A percentile compares a stretch with the other conserved stretches of the same genome.
Conservation (phyloP, 176 grass and related monocot genomes). For the Cenchrus fungigraminus region DNA sequence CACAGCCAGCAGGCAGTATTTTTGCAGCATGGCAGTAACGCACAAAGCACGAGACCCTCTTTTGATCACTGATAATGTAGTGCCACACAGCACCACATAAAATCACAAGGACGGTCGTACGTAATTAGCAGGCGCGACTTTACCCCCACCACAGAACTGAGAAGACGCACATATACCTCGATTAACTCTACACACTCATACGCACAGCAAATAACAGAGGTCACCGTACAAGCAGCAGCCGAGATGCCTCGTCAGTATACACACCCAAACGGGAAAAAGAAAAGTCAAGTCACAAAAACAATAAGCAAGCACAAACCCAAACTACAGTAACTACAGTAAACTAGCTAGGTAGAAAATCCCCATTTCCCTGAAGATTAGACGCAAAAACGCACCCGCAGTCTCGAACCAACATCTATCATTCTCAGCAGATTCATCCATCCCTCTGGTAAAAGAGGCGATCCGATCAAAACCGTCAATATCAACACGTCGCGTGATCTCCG, state of each 20-base stretch:
- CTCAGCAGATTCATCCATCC: background rate
- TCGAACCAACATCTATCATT: background rate
- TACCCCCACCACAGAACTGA: conserved; percentile 18
- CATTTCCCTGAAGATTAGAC: conserved; percentile 3
- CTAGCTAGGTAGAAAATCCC: conserved; percentile 7
- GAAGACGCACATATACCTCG: background rate
- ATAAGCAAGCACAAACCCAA: background rate
- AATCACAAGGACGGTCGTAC: conserved; percentile 57
- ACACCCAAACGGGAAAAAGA: conserved; percentile 10
- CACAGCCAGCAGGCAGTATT: background rate
- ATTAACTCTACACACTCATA: background rate
- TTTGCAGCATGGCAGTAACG: background rate
- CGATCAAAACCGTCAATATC: background rate
- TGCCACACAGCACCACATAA: conserved; percentile 44
- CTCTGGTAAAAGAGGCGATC: background rate
- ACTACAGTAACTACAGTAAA: conserved; percentile 30
- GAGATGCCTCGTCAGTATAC: background rate
- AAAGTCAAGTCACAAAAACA: background rate
- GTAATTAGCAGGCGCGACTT: conserved; percentile 33
- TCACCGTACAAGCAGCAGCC: background rate
- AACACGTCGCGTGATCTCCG: background rate
- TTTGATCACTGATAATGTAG: conserved; percentile 10
- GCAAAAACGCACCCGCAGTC: background rate
- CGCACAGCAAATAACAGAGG: conserved; percentile 46
- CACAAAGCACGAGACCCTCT: conserved; percentile 46